A percentile compares a stretch with the other conserved stretches of the same genome.
These are phyloP conservation scores for Thermothielavioides terrestris DNA, from an alignment of 495 filamentous ascomycete species.

Conservation along the genomic window DNA sequence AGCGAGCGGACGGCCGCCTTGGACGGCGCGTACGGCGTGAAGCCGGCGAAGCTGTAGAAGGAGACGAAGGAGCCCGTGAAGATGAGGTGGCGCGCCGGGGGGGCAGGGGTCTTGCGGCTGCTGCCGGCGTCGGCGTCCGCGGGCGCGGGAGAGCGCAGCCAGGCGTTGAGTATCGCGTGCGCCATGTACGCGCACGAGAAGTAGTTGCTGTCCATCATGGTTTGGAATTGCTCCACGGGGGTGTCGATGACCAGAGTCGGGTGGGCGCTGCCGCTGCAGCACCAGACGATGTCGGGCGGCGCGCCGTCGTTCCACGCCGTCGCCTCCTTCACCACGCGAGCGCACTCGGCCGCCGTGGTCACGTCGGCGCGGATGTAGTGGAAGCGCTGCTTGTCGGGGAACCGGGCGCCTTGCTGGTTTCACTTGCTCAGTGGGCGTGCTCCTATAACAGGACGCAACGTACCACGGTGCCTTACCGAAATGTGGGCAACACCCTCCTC, in stretches of 20 bases:
- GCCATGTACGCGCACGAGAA: constrained; percentile 72
- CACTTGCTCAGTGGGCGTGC: too few species aligned
- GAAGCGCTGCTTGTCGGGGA: constrained; percentile 56
- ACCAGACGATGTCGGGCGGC: constrained; percentile 76
- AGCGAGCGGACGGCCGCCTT: constrained; percentile 74
- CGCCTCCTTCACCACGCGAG: constrained; percentile 55
- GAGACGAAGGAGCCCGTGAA: constrained; percentile 67
- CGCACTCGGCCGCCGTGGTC: constrained; percentile 49
- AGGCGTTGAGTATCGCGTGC: constrained; percentile 47
- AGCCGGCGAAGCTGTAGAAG: constrained; percentile 65
- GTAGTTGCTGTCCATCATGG: constrained; percentile 79
- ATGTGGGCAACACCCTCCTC: constrained; percentile 53
- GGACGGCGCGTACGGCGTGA: constrained; percentile 63
- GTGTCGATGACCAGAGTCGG: constrained; percentile 69
- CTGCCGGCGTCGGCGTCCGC: constrained; percentile 8
- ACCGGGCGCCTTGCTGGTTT: constrained; percentile 44
- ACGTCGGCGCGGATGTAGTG: constrained; percentile 69
- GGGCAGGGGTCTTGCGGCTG: constrained; percentile 11
- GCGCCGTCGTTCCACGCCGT: constrained; percentile 61
- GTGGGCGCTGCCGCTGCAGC: constrained; percentile 59
- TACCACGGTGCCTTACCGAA: too few species aligned
- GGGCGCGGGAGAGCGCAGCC: constrained; percentile 35
- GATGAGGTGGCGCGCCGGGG: constrained; percentile 57
- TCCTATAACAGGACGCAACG: too few species aligned
- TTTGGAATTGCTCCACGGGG: constrained; percentile 46